Base-by-base conservation (phyloP, 2,329 filamentous ascomycete species). In the Arthrobotrys conoides region DNA sequence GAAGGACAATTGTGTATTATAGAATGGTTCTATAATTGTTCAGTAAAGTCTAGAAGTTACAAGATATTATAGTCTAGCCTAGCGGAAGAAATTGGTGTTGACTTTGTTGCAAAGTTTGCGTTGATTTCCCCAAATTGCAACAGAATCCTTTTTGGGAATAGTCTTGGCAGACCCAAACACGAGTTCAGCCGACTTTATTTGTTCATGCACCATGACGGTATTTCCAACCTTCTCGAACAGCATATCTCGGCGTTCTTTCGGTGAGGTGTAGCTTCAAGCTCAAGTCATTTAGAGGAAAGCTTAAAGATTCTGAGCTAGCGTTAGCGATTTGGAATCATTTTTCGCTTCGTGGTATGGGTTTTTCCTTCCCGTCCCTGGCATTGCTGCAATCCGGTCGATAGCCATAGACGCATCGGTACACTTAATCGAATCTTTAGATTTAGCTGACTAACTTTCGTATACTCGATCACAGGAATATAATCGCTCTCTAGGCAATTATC, bases 51-150 rank as follows among this genome's bases (percentile, higher is more conserved):
- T n/a, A n/a, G n/a, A n/a, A n/a, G n/a, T n/a, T n/a, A n/a, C n/a
- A n/a, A n/a, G n/a, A n/a, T n/a, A n/a, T n/a, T n/a, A n/a, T n/a
- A n/a, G n/a, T n/a, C n/a, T n/a, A n/a, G n/a, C n/a, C n/a, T n/a
- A n/a, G n/a, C n/a, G n/a, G n/a, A n/a, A n/a, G n/a, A n/a, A 12
- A 38, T 38, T 61, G 55, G 69, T 59, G 69, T 72, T 72, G 69
- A 27, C 16, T 30, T n/a, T 65, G 69, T 72, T 63, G 69, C 16
- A 46, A n/a, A 66, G 44, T 46, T 6, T 57, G 69, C 14, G 69
- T 72, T 72, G 69, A 51, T 33, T 16, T 33, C 5, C 5, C 69
- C 6, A 66, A 46, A 57, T 18, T 72, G 24, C 59, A 65, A 65
- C 59, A 57, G 41, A 57, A 59, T 53, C 59, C 44, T 8, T 72